These are phyloP conservation scores for Penicillium sp. DNA, from an alignment of 2,329 filamentous ascomycete species.

Conservation along the genomic window DNA sequence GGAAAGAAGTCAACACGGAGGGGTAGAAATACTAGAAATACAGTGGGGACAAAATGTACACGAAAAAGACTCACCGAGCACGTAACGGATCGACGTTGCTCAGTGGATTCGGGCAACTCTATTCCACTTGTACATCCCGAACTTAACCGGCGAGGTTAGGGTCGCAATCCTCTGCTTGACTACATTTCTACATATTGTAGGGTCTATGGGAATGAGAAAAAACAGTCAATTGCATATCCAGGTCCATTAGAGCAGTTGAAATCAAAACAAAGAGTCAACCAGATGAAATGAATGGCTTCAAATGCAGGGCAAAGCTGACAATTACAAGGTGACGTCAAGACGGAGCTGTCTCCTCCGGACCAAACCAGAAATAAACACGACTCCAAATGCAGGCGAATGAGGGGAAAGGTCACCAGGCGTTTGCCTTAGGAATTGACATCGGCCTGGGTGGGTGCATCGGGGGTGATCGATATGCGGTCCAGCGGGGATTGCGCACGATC, in stretches of 20 bases:
- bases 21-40: constrained; percentile 19
- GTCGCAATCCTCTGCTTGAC: no score
- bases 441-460: constrained; percentile 3
- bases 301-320: constrained; percentile 11
- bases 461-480: constrained; percentile 33
- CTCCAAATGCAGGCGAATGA: constrained; percentile 14
- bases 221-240: no score
- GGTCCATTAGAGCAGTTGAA: no score
- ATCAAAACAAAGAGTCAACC: constrained; percentile 2
- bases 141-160: constrained; percentile 6
- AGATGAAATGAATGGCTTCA: constrained; percentile 15
- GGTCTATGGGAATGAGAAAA: no score
- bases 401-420: background rate
- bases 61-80: constrained; percentile 15
- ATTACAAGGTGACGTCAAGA: constrained; percentile 14
- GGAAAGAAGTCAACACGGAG: constrained; percentile 10
- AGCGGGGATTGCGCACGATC: constrained; percentile 36
- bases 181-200: no score
- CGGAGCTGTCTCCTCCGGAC: constrained; percentile 3
- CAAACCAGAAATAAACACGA: constrained; percentile 3
- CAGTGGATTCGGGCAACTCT: constrained; percentile 13
- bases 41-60: constrained; percentile 5
- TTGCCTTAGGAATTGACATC: background rate
- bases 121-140: constrained; percentile 13
- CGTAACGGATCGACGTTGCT: constrained; percentile 3